phyloP scores from a whole-genome alignment of 169 alveolate genomes.

The Plasmodium vivax region DNA sequence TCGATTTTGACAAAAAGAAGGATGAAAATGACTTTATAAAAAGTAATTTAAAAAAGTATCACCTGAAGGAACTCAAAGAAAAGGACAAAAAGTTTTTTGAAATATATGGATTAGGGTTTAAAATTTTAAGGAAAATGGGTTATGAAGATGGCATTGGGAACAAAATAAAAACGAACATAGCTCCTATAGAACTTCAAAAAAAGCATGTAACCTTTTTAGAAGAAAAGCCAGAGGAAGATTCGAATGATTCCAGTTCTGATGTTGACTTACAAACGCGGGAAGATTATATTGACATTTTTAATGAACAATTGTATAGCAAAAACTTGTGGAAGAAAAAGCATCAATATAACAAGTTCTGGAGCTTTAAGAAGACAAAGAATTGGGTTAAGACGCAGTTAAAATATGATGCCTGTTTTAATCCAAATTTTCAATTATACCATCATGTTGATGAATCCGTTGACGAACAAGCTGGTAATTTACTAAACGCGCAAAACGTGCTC shows the following conservation, averaged over 20 bases:
- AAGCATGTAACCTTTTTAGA: slow-evolving; percentile 32
- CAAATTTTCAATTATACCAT: neutral
- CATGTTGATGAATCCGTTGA: neutral
- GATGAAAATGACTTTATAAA: slow-evolving; percentile 39
- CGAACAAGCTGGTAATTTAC: slow-evolving; percentile 1
- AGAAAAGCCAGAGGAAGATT: slow-evolving; percentile 26
- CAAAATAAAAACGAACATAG: slow-evolving; percentile 66
- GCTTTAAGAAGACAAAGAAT: slow-evolving; percentile 38
- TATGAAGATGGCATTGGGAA: slow-evolving; percentile 74
- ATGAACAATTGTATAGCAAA: slow-evolving; percentile 13
- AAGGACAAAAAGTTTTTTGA: slow-evolving; percentile 44
- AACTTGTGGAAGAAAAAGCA: slow-evolving; percentile 51
- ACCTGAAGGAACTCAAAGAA: slow-evolving; percentile 39
- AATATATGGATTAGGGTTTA: slow-evolving; percentile 71
- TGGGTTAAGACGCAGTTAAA: slow-evolving; percentile 15
- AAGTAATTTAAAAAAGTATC: slow-evolving; percentile 59
- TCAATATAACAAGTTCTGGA: slow-evolving; percentile 34
- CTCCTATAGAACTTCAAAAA: slow-evolving; percentile 68
- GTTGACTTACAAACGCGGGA: neutral
- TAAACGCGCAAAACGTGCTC: neutral
- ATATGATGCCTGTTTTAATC: neutral
- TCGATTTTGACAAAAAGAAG: slow-evolving; percentile 32
- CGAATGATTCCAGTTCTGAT: slow-evolving; percentile 2
- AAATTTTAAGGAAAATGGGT: slow-evolving; percentile 72
- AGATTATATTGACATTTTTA: neutral